Percentiles rank a stretch among this genome's conserved stretches.
These are phyloP conservation scores for Rhodotorula sphaerocarpa DNA, from an alignment of 768 basidiomycete species.

Conservation along the genomic window DNA sequence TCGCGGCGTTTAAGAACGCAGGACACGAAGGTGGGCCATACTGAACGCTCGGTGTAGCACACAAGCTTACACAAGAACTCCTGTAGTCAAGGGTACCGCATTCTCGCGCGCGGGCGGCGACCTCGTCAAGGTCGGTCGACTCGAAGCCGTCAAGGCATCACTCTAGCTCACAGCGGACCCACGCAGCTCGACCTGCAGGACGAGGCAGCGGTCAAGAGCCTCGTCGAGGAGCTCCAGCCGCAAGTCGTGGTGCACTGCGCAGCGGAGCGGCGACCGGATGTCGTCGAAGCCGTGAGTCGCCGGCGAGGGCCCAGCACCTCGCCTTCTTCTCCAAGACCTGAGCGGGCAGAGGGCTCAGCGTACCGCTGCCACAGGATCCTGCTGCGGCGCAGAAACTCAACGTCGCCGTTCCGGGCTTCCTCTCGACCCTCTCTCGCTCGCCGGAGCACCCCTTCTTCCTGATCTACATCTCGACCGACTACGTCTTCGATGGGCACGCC, in stretches of 20 bases:
- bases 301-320: not conserved
- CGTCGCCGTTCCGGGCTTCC: constrained; percentile 60
- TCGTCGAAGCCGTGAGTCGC: constrained; percentile 68
- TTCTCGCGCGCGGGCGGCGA: constrained; percentile 57
- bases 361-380: constrained; percentile 52
- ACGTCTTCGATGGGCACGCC: constrained; percentile 89
- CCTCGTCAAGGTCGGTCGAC: constrained; percentile 38
- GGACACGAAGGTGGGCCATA: constrained; percentile 41
- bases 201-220: constrained; percentile 50
- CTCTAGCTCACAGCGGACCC: not conserved
- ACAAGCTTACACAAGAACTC: not conserved
- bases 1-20: constrained; percentile 53
- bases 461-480: constrained; percentile 92
- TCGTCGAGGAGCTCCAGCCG: constrained; percentile 57
- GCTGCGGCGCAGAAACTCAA: constrained; percentile 67
- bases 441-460: constrained; percentile 52
- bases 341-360: not conserved
- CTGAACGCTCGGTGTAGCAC: not conserved
- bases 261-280: constrained; percentile 85
- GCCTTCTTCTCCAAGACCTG: not conserved
- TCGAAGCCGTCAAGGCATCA: not conserved
- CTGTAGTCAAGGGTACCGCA: constrained; percentile 61
- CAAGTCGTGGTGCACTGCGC: constrained; percentile 86
- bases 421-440: constrained; percentile 59
- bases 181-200: constrained; percentile 62